These are phyloP conservation scores for Puccinia brachypodii DNA, from an alignment of 1,284 basidiomycete species.

Conservation along the genomic window DNA sequence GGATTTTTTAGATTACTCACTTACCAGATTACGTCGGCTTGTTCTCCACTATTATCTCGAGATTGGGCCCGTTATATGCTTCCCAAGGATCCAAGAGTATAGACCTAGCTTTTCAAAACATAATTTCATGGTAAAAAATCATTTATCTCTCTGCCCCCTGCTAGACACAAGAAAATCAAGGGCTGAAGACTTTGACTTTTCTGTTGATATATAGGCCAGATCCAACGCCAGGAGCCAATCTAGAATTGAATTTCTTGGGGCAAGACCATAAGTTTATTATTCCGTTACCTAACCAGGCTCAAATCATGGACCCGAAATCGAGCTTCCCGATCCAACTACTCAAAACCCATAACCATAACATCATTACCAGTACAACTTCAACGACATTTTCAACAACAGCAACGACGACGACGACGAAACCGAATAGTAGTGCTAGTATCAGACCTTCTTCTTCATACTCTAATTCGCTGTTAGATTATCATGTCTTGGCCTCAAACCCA, in stretches of 20 bases:
- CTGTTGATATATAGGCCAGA: conserved; percentile 27
- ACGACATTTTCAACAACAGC: no score
- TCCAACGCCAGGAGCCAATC: conserved; percentile 65
- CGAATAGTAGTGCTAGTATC: conserved; percentile 38
- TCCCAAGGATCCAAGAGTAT: conserved; percentile 19
- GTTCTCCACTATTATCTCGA: conserved; percentile 26
- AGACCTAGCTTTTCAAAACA: conserved; percentile 8
- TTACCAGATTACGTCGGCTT: conserved; percentile 33
- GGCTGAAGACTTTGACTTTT: neutral
- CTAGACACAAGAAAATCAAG: neutral
- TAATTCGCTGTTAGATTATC: conserved; percentile 37
- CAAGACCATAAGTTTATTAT: conserved; percentile 71
- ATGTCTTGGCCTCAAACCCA: conserved; percentile 77
- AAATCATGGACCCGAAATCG: conserved; percentile 62
- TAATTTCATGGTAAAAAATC: conserved; percentile 11
- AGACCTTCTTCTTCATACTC: no score
- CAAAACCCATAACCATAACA: neutral
- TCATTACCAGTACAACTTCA: conserved; percentile 25
- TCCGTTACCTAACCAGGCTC: conserved; percentile 70
- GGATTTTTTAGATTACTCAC: conserved; percentile 26
- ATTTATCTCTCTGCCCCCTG: neutral
- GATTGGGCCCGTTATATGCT: conserved; percentile 17
- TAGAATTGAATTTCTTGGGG: conserved; percentile 79
- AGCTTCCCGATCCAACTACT: neutral
- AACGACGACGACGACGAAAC: no score